Base-by-base conservation (phyloP, 768 basidiomycete genomes). In the Amanita phalloides region DNA sequence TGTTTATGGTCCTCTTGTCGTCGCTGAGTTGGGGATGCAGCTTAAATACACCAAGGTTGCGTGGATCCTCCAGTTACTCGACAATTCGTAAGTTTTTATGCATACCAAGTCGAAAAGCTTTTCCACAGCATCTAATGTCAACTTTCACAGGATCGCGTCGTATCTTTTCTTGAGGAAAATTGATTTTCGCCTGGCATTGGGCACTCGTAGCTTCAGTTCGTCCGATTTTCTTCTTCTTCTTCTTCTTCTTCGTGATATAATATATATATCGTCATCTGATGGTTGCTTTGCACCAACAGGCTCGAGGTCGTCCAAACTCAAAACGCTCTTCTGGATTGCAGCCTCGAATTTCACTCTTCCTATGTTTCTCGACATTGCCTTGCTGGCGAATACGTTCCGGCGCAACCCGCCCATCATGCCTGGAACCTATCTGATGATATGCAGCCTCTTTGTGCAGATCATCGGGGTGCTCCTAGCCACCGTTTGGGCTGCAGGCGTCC, bases 321-420 rank as follows among this genome's bases (percentile, higher is more conserved):
- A 21, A 14, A 43, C 38, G 14, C 50, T 51, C 20, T 46, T 51
- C 30, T 51, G 42, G 42, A 51, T 51, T 9, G 37, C 42, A 7
- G 13, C 32, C 13, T 51, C 50, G 6, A 51, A 51, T 25, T 51
- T 51, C 28, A 41, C 44, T 0, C 30, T 51, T 32, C 50, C 50
- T 8, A 8, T 23, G 9, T 25, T 51, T 3, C 42, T 51, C 50
- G 30, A 23, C 28, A 8, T 47, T 4, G 17, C 30, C 20, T 9
- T 32, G 17, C 30, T 47, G 0, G n/a, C 17, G 1, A 17, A 47
- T 4, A 28, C 46, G 4, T 47, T 39, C 20, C 38, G 9, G 38
- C 20, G 20, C 9, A 39, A 6, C 38, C n/a, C n/a, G 2, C 38
- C n/a, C 17, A 13, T 39, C 7, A 21, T 39, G 20, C n/a, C 38